Conservation (phyloP, 768 basidiomycete genomes). For the Leccinum obscurum region DNA sequence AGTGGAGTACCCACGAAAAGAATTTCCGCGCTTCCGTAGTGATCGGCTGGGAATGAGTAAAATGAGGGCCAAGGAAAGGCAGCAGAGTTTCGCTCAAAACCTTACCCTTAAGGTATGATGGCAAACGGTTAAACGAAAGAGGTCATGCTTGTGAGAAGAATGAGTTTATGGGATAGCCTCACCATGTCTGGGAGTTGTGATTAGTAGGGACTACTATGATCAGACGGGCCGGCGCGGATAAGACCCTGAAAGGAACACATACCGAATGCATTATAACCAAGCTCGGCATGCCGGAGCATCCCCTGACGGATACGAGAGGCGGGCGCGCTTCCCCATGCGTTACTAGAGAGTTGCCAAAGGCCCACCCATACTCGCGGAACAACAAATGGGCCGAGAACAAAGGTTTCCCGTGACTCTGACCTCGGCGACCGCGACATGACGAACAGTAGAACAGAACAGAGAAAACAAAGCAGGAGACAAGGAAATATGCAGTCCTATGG, state of each 20-base stretch:
- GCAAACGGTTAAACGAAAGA: slow-evolving; percentile 2
- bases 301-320: slow-evolving; percentile 62
- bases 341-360: slow-evolving; percentile 85
- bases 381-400: slow-evolving; percentile 54
- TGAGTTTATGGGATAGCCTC: slow-evolving; percentile 3
- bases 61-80: slow-evolving; percentile 5
- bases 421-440: slow-evolving; percentile 23
- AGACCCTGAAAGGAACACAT: slow-evolving; percentile 14
- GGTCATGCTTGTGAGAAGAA: slow-evolving; percentile 18
- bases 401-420: slow-evolving; percentile 42
- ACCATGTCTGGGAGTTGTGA: slow-evolving; percentile 52
- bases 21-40: slow-evolving; percentile 83
- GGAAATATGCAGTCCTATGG: slow-evolving; percentile 7
- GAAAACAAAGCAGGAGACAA: slow-evolving; percentile 7
- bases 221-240: slow-evolving; percentile 12
- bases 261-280: slow-evolving; percentile 53
- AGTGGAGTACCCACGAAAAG: slow-evolving; percentile 58
- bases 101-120: slow-evolving; percentile 28
- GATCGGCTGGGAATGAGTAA: slow-evolving; percentile 58
- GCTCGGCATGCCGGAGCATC: slow-evolving; percentile 63
- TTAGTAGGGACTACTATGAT: neutral
- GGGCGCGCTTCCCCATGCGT: slow-evolving; percentile 80
- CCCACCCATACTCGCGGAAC: slow-evolving; percentile 74
- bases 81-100: neutral
- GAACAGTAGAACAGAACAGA: slow-evolving; percentile 7